Base-by-base conservation (phyloP, 345 rosid genomes). In the Sonneratia caseolaris region DNA sequence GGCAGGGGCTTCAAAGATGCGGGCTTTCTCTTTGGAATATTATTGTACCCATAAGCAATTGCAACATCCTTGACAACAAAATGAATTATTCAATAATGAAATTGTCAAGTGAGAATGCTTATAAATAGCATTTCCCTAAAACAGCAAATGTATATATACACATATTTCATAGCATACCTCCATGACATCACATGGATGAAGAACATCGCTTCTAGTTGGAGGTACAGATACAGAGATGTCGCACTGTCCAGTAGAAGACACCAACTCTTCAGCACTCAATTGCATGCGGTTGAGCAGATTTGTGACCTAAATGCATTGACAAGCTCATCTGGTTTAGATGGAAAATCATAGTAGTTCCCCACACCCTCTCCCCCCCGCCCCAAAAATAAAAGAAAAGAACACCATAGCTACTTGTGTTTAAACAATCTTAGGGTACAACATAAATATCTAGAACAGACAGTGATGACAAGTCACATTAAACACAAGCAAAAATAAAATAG, bases 121-220 rank as follows among this genome's bases (percentile, higher is more conserved):
- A 32, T 8, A 27, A 10, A 27, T 24, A 27, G 66, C 32, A 62
- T 62, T 12, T 11, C 37, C 32, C 32, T 62, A 11, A 14, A 11
- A 35, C 66, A 27, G 68, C 42, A 24, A 72, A 49, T 70, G 36
- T 55, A 40, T 36, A 16, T 36, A 1, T 64, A 24, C 19, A 62
- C 45, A 42, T 9, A 42, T 42, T 42, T 42, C 45, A 42, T 42
- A 35, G 37, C 32, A 8, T 84, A 93, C 98, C 97, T 91, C 98
- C 97, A 91, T 88, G 70, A 89, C 90, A 84, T 93, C 98, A 82
- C 96, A 91, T 12, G 91, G 86, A 77, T 93, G 98, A 77, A 93
- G 97, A 76, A 93, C 82, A 76, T 93, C 98, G 73, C 98, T 91
- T 83, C 98, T 80, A 49, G 82, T 89, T 75, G 98, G 96, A 47